phyloP scores from a whole-genome alignment of 2,329 filamentous ascomycete genomes.

The Pyricularia pennisetigena region DNA sequence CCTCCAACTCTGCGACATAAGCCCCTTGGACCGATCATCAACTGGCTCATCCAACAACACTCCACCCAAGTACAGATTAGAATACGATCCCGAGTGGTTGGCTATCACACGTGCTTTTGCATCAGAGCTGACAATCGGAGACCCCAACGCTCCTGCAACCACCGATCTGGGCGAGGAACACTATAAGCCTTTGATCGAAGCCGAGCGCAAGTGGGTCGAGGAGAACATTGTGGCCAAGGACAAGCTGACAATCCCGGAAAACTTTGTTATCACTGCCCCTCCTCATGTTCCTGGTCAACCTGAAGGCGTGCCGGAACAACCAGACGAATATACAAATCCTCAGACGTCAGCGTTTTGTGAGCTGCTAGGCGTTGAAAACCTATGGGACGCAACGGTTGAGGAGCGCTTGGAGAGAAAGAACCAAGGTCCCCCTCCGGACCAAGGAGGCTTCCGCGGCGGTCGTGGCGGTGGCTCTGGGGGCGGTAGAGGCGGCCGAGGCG shows the following conservation, averaged over 20 bases:
- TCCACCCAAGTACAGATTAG: slow-evolving; percentile 45
- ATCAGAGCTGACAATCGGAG: slow-evolving; percentile 50
- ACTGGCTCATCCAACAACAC: slow-evolving; percentile 11
- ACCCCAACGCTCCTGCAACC: slow-evolving; percentile 29
- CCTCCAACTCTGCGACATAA: slow-evolving; percentile 65
- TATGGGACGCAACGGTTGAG: slow-evolving; percentile 62
- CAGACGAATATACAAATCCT: slow-evolving; percentile 74
- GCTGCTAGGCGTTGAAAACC: slow-evolving; percentile 66
- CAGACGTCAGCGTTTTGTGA: slow-evolving; percentile 79
- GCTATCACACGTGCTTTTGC: slow-evolving; percentile 83
- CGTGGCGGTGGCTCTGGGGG: slow-evolving; percentile 19
- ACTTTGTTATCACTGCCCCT: slow-evolving; percentile 71
- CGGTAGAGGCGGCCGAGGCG: slow-evolving; percentile 23
- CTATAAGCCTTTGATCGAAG: slow-evolving; percentile 59
- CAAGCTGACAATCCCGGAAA: slow-evolving; percentile 61
- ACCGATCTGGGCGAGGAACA: slow-evolving; percentile 56
- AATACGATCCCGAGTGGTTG: slow-evolving; percentile 92
- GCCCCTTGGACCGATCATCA: slow-evolving; percentile 27
- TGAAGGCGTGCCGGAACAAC: slow-evolving; percentile 49
- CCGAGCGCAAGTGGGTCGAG: slow-evolving; percentile 70
- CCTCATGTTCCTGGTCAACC: slow-evolving; percentile 48
- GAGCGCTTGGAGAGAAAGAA: slow-evolving; percentile 52
- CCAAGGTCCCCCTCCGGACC: slow-evolving; percentile 42
- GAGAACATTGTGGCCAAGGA: slow-evolving; percentile 56
- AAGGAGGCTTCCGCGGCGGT: slow-evolving; percentile 15